Evolutionary conservation across 2,329 filamentous ascomycete species (phyloP), one percentile per base, ranked within the genome.

Genomic region (Dothistroma pini): DNA sequence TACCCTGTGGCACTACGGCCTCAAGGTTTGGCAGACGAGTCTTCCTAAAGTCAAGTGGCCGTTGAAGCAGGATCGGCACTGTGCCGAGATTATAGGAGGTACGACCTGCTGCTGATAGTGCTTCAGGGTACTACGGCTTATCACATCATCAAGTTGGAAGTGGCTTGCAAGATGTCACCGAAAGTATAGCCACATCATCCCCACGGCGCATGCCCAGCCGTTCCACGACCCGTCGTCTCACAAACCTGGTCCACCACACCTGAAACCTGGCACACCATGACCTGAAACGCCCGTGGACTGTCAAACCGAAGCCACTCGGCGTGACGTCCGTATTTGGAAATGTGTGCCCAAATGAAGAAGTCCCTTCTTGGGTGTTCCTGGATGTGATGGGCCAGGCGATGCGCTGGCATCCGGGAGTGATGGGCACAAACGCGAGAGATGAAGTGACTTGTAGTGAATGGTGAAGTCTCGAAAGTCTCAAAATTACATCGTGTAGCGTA

Each of bases 221-320:
- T 51, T 19, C 48, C 48, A 21, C 29, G 11, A 25, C 2, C 48
- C 4, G 12, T 12, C 21, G 48, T 12, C 11, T n/a, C 48, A 51
- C 48, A n/a, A n/a, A 25, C 21, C 48, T 29, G 48, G 11, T 29
- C 22, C 3, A 1, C 47, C 47, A 49, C 47, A 14, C 12, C 19
- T n/a, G 29, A 31, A 31, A 51, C 48, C 19, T 51, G 48, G 48
- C 48, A 51, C 9, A 3, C 48, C n/a, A 19, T n/a, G n/a, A n/a
- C n/a, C n/a, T n/a, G 51, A 53, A 53, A 53, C 51, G 31, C 31
- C 31, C 51, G 31, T 19, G 16, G 31, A 21, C 51, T 53, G 51
- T 53, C 51, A 52, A 12, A 29, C 16, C 25, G 21, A 52, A 52
- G 49, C 29, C 12, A 29, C 21, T 53, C 51, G 51, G 51, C n/a